Percentiles rank a stretch among this genome's conserved stretches.
phyloP scores from a whole-genome alignment of 768 basidiomycete species.

The Leucocoprinus sp. region DNA sequence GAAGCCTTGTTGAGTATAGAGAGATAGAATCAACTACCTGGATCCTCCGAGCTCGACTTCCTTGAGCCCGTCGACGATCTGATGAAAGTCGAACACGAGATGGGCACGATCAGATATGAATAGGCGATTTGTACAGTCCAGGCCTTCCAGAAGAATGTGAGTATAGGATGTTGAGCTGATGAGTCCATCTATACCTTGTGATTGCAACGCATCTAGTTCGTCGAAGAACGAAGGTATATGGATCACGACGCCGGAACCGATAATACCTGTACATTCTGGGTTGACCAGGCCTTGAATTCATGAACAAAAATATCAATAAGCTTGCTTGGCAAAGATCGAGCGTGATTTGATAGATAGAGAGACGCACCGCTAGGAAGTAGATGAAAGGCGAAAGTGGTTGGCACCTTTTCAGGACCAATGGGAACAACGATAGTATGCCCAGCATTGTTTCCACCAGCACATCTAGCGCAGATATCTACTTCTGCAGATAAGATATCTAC shows the following conservation, averaged over 20 bases:
- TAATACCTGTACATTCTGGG: slow-evolving; percentile 73
- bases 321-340: background rate
- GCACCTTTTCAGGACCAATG: slow-evolving; percentile 46
- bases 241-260: slow-evolving; percentile 94
- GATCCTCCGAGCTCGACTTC: slow-evolving; percentile 94
- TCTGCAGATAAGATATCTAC: slow-evolving; percentile 93
- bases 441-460: slow-evolving; percentile 98
- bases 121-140: slow-evolving; percentile 75
- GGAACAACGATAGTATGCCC: slow-evolving; percentile 96
- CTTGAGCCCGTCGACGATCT: slow-evolving; percentile 98
- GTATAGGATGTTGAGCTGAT: too few relatives aligned
- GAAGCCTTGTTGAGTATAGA: background rate
- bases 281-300: slow-evolving; percentile 80
- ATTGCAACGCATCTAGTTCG: slow-evolving; percentile 80
- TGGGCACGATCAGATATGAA: slow-evolving; percentile 95
- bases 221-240: slow-evolving; percentile 93
- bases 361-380: slow-evolving; percentile 81
- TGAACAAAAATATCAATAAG: slow-evolving; percentile 3
- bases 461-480: slow-evolving; percentile 88
- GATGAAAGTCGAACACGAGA: slow-evolving; percentile 98
- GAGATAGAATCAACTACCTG: slow-evolving; percentile 33
- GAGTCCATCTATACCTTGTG: slow-evolving; percentile 75
- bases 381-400: slow-evolving; percentile 89
- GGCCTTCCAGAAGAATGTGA: slow-evolving; percentile 31
- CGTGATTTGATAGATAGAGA: background rate